Evolutionary conservation across 257 asterid genomes (phyloP).

Genomic region (Solanum chmielewskii): DNA sequence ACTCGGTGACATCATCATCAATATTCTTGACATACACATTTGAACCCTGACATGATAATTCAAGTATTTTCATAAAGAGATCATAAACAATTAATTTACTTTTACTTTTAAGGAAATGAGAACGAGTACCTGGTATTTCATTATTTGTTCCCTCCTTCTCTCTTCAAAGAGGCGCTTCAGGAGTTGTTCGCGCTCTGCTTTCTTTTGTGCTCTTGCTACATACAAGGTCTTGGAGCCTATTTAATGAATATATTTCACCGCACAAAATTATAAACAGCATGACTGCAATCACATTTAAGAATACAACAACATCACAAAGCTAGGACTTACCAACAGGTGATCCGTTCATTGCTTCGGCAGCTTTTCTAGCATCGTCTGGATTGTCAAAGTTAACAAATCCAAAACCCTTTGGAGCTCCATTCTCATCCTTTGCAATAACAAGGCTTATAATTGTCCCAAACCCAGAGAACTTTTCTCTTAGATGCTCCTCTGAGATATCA

Average conservation of each 20-base stretch:
- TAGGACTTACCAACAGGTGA: slow-evolving; percentile 45
- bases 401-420: slow-evolving; percentile 35
- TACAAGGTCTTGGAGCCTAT: slow-evolving; percentile 65
- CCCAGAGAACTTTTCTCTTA: slow-evolving; percentile 29
- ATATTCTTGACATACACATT: slow-evolving; percentile 65
- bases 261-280: background rate
- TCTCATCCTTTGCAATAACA: slow-evolving; percentile 31
- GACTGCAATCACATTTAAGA: background rate
- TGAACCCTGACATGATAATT: slow-evolving; percentile 52
- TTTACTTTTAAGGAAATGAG: slow-evolving; percentile 10
- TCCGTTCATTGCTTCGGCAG: slow-evolving; percentile 34
- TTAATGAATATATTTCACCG: background rate
- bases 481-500: slow-evolving; percentile 28
- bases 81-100: slow-evolving; percentile 1
- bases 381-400: slow-evolving; percentile 48
- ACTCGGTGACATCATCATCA: slow-evolving; percentile 45
- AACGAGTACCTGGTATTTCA: slow-evolving; percentile 53
- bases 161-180: slow-evolving; percentile 64
- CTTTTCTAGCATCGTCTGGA: slow-evolving; percentile 39
- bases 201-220: slow-evolving; percentile 80
- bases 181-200: slow-evolving; percentile 57
- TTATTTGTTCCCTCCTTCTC: slow-evolving; percentile 50
- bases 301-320: background rate
- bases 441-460: slow-evolving; percentile 34
- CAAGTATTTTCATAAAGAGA: slow-evolving; percentile 20